Evolutionary conservation across 495 filamentous ascomycete species (phyloP).

Genomic region (Penicillium verhagenii): DNA sequence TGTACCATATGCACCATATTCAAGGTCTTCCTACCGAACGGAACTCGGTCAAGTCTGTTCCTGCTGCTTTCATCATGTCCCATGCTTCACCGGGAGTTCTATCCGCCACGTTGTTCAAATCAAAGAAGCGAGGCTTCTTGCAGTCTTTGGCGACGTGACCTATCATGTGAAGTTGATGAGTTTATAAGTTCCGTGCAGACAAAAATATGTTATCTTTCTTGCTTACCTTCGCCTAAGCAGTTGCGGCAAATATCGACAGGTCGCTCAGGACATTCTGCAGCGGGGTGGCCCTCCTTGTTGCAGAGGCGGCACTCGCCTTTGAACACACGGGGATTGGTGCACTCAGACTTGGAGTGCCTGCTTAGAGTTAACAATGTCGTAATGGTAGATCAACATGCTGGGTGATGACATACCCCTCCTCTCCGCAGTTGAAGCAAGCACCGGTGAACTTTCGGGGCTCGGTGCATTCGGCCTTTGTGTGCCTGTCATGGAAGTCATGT

Average conservation of each 20-base stretch:
- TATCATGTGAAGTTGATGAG: slow-evolving; percentile 20
- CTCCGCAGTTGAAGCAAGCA: slow-evolving; percentile 66
- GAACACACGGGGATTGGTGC: slow-evolving; percentile 63
- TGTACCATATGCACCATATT: neutral
- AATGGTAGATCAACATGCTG: slow-evolving; percentile 5
- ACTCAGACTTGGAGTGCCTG: slow-evolving; percentile 66
- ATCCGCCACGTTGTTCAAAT: slow-evolving; percentile 58
- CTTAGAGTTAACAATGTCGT: neutral
- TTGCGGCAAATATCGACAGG: slow-evolving; percentile 68
- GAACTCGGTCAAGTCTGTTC: slow-evolving; percentile 70
- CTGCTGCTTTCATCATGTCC: slow-evolving; percentile 62
- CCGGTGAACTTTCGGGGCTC: slow-evolving; percentile 37
- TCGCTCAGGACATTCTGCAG: slow-evolving; percentile 68
- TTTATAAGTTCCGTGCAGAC: no score
- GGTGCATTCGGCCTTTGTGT: slow-evolving; percentile 53
- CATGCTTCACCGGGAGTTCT: slow-evolving; percentile 67
- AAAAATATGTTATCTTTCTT: no score
- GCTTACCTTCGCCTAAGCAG: slow-evolving; percentile 68
- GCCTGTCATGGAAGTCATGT: slow-evolving; percentile 30
- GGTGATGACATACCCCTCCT: slow-evolving; percentile 36
- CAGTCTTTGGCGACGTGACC: slow-evolving; percentile 69
- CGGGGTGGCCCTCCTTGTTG: slow-evolving; percentile 67
- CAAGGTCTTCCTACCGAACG: slow-evolving; percentile 52
- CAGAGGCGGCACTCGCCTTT: slow-evolving; percentile 73
- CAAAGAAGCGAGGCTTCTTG: slow-evolving; percentile 65